These are phyloP conservation scores for Paecilomyces dactylethromorphus DNA, from an alignment of 2,329 filamentous ascomycete species.

Conservation along the genomic window DNA sequence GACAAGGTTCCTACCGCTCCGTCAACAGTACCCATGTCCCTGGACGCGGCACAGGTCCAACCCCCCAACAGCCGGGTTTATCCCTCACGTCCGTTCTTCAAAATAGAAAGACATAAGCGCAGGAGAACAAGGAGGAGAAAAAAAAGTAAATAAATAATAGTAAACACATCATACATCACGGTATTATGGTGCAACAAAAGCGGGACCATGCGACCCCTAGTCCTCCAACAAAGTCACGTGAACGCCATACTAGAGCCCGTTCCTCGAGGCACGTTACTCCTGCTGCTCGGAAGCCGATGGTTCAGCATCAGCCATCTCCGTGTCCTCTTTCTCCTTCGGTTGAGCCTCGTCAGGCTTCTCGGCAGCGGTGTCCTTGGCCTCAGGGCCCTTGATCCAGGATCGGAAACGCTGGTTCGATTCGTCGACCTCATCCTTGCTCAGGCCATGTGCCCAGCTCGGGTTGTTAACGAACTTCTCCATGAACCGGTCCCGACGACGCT, in stretches of 20 bases:
- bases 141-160: not conserved
- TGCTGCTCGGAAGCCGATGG: slow-evolving; percentile 13
- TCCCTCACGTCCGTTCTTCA: not conserved
- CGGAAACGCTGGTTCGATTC: slow-evolving; percentile 42
- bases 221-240: not conserved
- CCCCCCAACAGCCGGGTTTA: not conserved
- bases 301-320: slow-evolving; percentile 31
- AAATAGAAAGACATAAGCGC: not conserved
- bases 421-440: slow-evolving; percentile 45
- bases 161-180: not conserved
- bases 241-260: slow-evolving; percentile 4
- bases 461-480: slow-evolving; percentile 49
- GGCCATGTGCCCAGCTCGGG: slow-evolving; percentile 44
- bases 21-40: no score
- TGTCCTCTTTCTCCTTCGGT: slow-evolving; percentile 15
- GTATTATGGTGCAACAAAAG: not conserved
- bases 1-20: no score
- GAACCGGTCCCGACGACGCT: slow-evolving; percentile 42
- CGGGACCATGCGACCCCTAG: not conserved
- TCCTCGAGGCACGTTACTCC: slow-evolving; percentile 8
- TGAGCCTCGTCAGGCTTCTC: slow-evolving; percentile 7
- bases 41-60: not conserved
- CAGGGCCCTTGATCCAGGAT: slow-evolving; percentile 36
- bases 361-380: slow-evolving; percentile 12
- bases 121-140: not conserved